Evolutionary conservation across 1,284 basidiomycete genomes (phyloP), one percentile per base, ranked within the genome.

Genomic region (Hymenochaete sp.): DNA sequence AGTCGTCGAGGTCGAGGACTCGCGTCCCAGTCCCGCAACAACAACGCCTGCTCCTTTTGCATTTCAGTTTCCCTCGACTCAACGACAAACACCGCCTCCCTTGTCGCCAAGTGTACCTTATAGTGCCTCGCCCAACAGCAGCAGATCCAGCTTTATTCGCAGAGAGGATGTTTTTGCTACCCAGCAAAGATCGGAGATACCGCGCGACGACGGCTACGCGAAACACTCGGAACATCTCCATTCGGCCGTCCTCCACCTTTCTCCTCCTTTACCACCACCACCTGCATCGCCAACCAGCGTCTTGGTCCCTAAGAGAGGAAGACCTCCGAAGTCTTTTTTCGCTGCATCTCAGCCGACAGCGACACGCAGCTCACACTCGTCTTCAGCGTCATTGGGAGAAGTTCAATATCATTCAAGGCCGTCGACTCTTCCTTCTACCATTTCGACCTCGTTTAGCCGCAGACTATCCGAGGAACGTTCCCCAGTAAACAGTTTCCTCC

Each of bases 301-400:
- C 31, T 39, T 27, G 40, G 40, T 28, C 38, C 51, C 16, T 25
- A 42, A 25, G 44, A 43, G 5, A 29, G 19, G 48, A 45, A n/a
- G 44, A 41, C 18, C 19, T 22, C 8, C 39, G 13, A 27, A 32
- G 25, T 11, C 27, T 36, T 10, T 18, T 10, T 35, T 49, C 45
- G 16, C 50, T 49, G 39, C 44, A 48, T 31, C 33, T 44, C 37
- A n/a, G n/a, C n/a, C n/a, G n/a, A n/a, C n/a, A n/a, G n/a, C n/a
- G 29, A 44, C 43, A 24, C 52, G 35, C 9, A 42, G 44, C n/a
- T 51, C 53, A 4, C 52, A 42, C 14, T 41, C 49, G 19, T 22
- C 51, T 14, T 31, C 51, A 10, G 52, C 59, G 2, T 40, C 57
- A 18, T 55, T 58, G 18, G 57, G 55, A 27, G 29, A 58, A 24